Conservation (phyloP, 805 yeast species). For the Phaffomyces opuntiae region DNA sequence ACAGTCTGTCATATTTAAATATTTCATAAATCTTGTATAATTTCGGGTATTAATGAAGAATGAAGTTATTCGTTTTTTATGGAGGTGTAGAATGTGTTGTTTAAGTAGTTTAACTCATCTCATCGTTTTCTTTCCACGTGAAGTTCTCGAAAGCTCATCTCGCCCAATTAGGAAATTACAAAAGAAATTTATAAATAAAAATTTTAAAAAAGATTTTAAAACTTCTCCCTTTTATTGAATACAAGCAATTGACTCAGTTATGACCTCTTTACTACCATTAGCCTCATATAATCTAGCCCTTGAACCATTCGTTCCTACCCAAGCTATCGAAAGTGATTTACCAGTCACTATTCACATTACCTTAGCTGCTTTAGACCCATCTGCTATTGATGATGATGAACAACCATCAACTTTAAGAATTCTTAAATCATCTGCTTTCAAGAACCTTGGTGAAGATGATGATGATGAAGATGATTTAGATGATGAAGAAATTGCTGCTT, state of each 20-base stretch:
- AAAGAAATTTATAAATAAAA: constrained; percentile 14
- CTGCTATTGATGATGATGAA: constrained; percentile 68
- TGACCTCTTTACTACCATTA: constrained; percentile 75
- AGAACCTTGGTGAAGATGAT: constrained; percentile 22
- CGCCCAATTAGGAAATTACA: constrained; percentile 20
- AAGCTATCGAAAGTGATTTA: constrained; percentile 78
- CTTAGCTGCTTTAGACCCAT: constrained; percentile 93
- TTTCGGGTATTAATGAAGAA: constrained; percentile 18
- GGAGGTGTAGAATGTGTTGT: background rate
- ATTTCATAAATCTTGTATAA: constrained; percentile 17
- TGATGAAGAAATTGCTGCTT: constrained; percentile 29
- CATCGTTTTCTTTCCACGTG: background rate
- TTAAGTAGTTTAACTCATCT: background rate
- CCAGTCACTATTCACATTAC: constrained; percentile 90
- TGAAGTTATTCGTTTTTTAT: constrained; percentile 18
- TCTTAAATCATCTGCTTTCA: constrained; percentile 54
- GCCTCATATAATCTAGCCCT: constrained; percentile 82
- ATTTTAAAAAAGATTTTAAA: constrained; percentile 1
- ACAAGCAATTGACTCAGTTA: constrained; percentile 18
- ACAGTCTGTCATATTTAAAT: constrained; percentile 3
- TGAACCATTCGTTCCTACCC: constrained; percentile 80
- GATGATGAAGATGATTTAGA: constrained; percentile 36
- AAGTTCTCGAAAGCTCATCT: constrained; percentile 8
- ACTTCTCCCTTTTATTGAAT: background rate
- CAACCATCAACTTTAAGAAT: constrained; percentile 88